These are phyloP conservation scores for Powellomyces hirtus DNA, from an alignment of 192 early-diverging fungal species.

Conservation along the genomic window DNA sequence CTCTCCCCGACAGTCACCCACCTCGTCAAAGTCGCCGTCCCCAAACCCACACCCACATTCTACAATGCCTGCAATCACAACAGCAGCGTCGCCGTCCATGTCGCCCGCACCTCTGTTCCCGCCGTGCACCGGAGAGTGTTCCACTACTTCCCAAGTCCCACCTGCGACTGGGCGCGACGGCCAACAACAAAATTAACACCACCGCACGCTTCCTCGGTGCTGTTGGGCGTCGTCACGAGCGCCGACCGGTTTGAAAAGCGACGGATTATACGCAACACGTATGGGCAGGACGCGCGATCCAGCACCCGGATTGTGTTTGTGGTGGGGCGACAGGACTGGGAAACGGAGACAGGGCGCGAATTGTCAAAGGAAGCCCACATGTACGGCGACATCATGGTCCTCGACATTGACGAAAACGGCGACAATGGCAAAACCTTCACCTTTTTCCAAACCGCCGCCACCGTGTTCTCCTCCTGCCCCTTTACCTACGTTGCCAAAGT, in stretches of 20 bases:
- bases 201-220: background rate
- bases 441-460: slow-evolving; percentile 8
- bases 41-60: too few species aligned
- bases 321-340: background rate
- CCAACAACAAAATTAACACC: too few species aligned
- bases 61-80: background rate
- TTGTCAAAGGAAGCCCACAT: background rate
- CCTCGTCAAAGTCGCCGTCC: background rate
- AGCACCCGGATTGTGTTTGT: slow-evolving; percentile 1
- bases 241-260: background rate
- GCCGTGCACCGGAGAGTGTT: background rate
- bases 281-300: background rate
- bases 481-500: slow-evolving; percentile 16
- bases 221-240: background rate
- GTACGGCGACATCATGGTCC: slow-evolving; percentile 26
- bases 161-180: background rate
- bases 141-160: background rate
- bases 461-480: background rate
- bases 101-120: background rate
- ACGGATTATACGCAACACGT: background rate
- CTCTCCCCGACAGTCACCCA: background rate
- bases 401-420: slow-evolving; percentile 34
- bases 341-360: background rate
- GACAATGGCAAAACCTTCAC: slow-evolving; percentile 29
- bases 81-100: background rate